Base-by-base conservation (phyloP, 2,329 filamentous ascomycete species). In the Penicillium nordicum region DNA sequence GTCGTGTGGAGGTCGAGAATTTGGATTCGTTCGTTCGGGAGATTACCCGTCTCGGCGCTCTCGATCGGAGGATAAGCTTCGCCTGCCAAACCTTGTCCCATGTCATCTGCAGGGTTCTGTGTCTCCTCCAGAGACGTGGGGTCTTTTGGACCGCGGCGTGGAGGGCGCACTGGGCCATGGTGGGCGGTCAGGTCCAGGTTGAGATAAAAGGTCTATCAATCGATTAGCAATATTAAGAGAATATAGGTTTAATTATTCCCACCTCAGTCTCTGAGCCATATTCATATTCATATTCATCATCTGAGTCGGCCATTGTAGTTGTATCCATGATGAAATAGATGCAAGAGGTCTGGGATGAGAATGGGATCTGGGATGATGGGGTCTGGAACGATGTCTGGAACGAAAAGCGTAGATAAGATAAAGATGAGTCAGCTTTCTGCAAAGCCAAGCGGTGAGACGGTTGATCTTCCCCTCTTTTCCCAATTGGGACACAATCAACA, bases 1-100 rank as follows among this genome's bases (percentile, higher is more conserved):
- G 76, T 68, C 1, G 87, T 87, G 72, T 96, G 88, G 4, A 97
- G 80, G 29, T 90, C 91, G n/a, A 94, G 79, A 49, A 97, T 87
- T 68, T 96, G 91, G 6, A 96, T 83, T 45, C 75, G 71, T 43
- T 78, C 72, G 27, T 66, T 57, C 50, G 56, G 56, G 44, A 58
- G 57, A 38, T 57, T 57, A 48, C 62, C 61, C 41, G 57, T 41
- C 50, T 72, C 59, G 51, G 77, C 74, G 47, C 74, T 75, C 46
- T 76, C 74, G 45, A 74, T 68, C 56, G 73, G 69, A 45, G 70
- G 67, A 27, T 76, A 75, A 38, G 76, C 68, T 29, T 67, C 65
- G 40, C 50, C 47, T 14, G 57, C 46, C 11, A 58, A 55, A 50
- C 50, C 27, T 16, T 16, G 29, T 8, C 21, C 21, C 11, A 34